Evolutionary conservation across 176 grass and related monocot genomes (phyloP).

Genomic region (Pontederia crassipes): DNA sequence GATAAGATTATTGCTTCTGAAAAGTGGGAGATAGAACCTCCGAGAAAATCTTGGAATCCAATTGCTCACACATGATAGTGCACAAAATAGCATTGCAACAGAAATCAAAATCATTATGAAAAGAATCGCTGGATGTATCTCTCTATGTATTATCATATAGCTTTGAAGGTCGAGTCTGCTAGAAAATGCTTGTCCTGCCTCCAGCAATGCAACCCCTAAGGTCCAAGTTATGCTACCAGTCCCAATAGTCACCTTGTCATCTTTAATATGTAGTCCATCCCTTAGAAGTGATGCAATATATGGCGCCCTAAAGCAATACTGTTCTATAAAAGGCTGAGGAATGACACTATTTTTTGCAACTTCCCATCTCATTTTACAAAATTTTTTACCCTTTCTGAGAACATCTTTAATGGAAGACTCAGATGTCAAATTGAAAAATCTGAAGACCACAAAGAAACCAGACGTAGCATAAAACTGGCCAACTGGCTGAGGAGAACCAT

Average conservation of each 20-base stretch:
- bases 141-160: constrained; percentile 52
- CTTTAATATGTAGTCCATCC: constrained; percentile 83
- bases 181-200: constrained; percentile 63
- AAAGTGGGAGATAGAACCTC: constrained; percentile 66
- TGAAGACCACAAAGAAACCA: constrained; percentile 93
- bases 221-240: constrained; percentile 96
- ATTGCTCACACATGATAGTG: constrained; percentile 49
- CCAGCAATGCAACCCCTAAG: constrained; percentile 72
- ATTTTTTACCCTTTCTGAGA: constrained; percentile 58
- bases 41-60: constrained; percentile 69
- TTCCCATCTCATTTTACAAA: constrained; percentile 86
- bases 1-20: constrained; percentile 42
- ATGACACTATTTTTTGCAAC: constrained; percentile 76
- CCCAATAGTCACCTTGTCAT: constrained; percentile 65
- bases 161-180: constrained; percentile 51
- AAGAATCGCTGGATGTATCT: constrained; percentile 68
- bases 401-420: constrained; percentile 66
- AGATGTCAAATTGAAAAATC: constrained; percentile 89
- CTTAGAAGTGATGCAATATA: constrained; percentile 81
- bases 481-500: constrained; percentile 50
- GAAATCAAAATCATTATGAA: constrained; percentile 61
- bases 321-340: constrained; percentile 88
- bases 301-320: constrained; percentile 91
- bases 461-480: constrained; percentile 89
- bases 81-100: constrained; percentile 55